A percentile compares a stretch with the other conserved stretches of the same genome.
phyloP scores from a whole-genome alignment of 2,329 filamentous ascomycete species.

The Fonsecaea pedrosoi region DNA sequence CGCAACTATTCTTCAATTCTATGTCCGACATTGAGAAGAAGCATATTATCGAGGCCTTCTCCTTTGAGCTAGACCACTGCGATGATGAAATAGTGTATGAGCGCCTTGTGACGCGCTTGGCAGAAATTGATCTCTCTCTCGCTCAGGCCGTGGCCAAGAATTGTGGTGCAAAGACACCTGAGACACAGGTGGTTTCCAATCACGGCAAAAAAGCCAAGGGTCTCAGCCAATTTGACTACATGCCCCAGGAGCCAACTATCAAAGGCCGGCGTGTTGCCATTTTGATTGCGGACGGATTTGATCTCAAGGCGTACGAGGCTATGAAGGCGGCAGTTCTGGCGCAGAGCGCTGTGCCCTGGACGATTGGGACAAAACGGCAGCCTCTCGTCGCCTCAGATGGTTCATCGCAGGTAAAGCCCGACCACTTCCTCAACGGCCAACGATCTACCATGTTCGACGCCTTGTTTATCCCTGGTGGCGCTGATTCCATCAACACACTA shows the following conservation, averaged over 20 bases:
- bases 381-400: slow-evolving; percentile 56
- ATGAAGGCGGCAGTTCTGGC: slow-evolving; percentile 69
- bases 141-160: slow-evolving; percentile 72
- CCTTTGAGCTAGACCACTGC: slow-evolving; percentile 80
- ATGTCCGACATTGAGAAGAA: slow-evolving; percentile 69
- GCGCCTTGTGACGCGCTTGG: slow-evolving; percentile 69
- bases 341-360: slow-evolving; percentile 70
- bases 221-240: slow-evolving; percentile 75
- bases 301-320: slow-evolving; percentile 68
- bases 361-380: slow-evolving; percentile 73
- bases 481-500: slow-evolving; percentile 66
- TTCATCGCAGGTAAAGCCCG: slow-evolving; percentile 64
- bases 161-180: slow-evolving; percentile 64
- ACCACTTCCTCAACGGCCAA: slow-evolving; percentile 81
- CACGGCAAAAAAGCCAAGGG: slow-evolving; percentile 71
- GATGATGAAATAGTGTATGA: slow-evolving; percentile 79
- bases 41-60: slow-evolving; percentile 66
- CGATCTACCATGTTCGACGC: slow-evolving; percentile 80
- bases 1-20: slow-evolving; percentile 84
- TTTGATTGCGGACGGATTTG: slow-evolving; percentile 78
- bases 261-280: slow-evolving; percentile 75
- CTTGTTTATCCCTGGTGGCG: slow-evolving; percentile 77
- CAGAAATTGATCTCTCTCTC: slow-evolving; percentile 73
- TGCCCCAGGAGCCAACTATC: slow-evolving; percentile 69
- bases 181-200: slow-evolving; percentile 61